Evolutionary conservation across 2,329 filamentous ascomycete genomes (phyloP).

Genomic region (Dactylonectria estremocensis): DNA sequence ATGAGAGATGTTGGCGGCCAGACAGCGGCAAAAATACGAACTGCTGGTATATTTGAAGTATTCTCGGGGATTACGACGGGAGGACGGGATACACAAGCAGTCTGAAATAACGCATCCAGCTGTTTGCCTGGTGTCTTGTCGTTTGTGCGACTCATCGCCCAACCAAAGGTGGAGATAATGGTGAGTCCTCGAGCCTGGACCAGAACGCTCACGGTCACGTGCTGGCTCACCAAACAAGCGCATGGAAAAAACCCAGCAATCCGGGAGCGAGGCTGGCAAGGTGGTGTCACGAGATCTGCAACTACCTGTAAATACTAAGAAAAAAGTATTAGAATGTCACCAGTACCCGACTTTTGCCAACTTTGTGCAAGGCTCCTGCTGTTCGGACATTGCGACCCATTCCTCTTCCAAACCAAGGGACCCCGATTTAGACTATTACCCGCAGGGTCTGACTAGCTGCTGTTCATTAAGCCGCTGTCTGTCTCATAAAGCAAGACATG

Average conservation of each 20-base stretch:
- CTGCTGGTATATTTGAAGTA: not conserved
- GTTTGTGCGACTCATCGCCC: conserved; percentile 12
- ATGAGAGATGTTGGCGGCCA: not conserved
- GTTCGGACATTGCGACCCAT: not conserved
- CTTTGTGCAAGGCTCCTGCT: too few species aligned
- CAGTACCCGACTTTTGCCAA: too few species aligned
- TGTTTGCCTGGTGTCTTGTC: conserved; percentile 1
- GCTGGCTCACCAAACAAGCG: not conserved
- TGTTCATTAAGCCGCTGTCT: not conserved
- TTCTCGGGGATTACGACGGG: not conserved
- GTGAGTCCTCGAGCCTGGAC: not conserved
- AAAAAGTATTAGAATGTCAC: too few species aligned
- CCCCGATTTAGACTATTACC: too few species aligned
- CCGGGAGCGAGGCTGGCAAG: not conserved
- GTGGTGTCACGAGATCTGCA: too few species aligned
- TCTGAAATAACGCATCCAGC: conserved; percentile 14
- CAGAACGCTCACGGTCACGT: conserved; percentile 4
- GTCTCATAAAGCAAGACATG: not conserved
- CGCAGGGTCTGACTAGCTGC: not conserved
- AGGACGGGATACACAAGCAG: not conserved
- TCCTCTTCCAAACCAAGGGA: not conserved
- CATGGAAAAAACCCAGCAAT: not conserved
- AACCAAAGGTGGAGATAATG: not conserved
- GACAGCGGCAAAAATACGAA: not conserved
- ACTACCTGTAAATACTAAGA: too few species aligned